phyloP scores from a whole-genome alignment of 148 eudicot genomes.

The Suaeda aralocaspica region DNA sequence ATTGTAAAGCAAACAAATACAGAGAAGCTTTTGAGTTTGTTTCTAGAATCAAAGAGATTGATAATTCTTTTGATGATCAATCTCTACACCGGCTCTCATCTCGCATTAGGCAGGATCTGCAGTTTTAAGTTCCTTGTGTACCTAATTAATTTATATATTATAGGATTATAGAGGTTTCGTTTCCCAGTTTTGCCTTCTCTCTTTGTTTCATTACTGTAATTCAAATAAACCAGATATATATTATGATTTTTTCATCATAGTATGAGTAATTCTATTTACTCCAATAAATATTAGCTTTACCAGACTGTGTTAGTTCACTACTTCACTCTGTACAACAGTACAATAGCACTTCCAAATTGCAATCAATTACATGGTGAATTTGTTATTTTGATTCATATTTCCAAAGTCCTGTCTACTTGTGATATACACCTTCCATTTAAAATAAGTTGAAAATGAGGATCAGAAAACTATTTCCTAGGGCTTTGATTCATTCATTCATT shows the following conservation, averaged over 20 bases:
- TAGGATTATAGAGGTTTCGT: constrained; percentile 2
- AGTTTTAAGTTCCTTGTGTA: constrained; percentile 16
- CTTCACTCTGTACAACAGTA: no score
- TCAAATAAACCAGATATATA: constrained; percentile 4
- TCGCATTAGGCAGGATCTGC: constrained; percentile 39
- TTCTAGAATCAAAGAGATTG: constrained; percentile 46
- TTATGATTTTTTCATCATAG: constrained; percentile 7
- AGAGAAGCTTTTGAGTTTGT: constrained; percentile 72
- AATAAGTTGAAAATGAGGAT: not conserved
- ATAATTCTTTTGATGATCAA: constrained; percentile 41
- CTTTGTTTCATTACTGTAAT: constrained; percentile 20
- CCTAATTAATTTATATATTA: constrained; percentile 23
- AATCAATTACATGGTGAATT: not conserved
- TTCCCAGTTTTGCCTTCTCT: constrained; percentile 12
- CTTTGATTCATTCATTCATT: no score
- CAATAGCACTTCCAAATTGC: no score
- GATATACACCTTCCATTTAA: not conserved
- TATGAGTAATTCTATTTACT: not conserved
- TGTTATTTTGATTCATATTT: not conserved
- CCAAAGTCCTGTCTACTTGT: not conserved
- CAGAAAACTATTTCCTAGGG: not conserved
- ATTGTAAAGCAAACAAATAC: constrained; percentile 63
- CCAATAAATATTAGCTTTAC: not conserved
- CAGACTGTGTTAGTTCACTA: not conserved
- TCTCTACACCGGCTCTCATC: constrained; percentile 48